Percentiles rank a stretch among this genome's conserved stretches.
These are phyloP conservation scores for Ochromonas danica DNA, from an alignment of 108 stramenopile genomes.

Conservation along the genomic window DNA sequence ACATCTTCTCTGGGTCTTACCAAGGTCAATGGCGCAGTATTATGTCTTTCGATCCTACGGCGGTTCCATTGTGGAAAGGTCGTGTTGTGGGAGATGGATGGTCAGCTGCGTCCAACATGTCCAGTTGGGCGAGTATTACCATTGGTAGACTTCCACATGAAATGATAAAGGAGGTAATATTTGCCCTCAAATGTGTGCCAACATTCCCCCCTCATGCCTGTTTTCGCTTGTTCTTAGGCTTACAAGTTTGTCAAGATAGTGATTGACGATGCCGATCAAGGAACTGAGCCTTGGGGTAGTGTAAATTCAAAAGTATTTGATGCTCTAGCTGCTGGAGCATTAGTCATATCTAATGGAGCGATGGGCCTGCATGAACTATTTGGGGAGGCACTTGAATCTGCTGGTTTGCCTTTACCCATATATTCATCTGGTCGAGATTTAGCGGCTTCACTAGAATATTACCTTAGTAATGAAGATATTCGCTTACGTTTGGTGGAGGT, in stretches of 20 bases:
- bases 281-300: slow-evolving; percentile 34
- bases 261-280: slow-evolving; percentile 33
- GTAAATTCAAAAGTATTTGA: slow-evolving; percentile 31
- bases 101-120: background rate
- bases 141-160: background rate
- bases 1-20: slow-evolving; percentile 7
- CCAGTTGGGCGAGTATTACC: background rate
- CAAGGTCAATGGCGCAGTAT: background rate
- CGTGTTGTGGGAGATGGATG: background rate
- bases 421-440: slow-evolving; percentile 2
- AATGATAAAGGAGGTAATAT: background rate
- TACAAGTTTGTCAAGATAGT: slow-evolving; percentile 29
- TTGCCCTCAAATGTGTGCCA: too few species aligned
- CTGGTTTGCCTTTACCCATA: background rate
- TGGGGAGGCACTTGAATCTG: background rate
- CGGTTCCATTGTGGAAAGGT: background rate
- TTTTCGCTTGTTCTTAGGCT: background rate
- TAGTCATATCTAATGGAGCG: slow-evolving; percentile 25
- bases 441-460: background rate
- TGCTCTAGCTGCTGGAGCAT: slow-evolving; percentile 30
- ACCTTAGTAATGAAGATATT: background rate
- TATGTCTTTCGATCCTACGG: slow-evolving; percentile 1
- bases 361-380: background rate
- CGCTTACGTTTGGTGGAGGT: background rate
- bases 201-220: too few species aligned